Base-by-base conservation (phyloP, 768 basidiomycete species). In the Lactarius akahatsu region DNA sequence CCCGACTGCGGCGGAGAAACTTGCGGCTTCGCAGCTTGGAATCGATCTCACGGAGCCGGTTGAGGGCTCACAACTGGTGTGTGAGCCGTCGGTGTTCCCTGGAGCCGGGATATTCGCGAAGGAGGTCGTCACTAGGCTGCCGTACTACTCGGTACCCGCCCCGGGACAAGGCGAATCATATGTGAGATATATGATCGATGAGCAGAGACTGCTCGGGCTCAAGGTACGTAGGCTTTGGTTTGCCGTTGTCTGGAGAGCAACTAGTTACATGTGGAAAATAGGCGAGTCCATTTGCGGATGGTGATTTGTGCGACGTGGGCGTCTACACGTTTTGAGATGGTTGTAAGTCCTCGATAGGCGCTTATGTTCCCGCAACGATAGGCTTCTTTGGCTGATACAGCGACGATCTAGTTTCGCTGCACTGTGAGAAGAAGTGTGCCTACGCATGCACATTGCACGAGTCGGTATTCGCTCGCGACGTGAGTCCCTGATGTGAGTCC, bases 141-240 rank as follows among this genome's bases (percentile, higher is more conserved):
- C 78, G 2, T 79, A 76, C 55, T 72, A 61, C 56, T 40, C 68
- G 8, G 61, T 63, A 3, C 60, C 66, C 1, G 57, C 57, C 8
- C 65, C 66, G 1, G 54, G 50, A 57, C 16, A 68, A 69, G 4
- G 57, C 38, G 54, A 56, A 20, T 54, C 30, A 8, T 80, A 75
- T 54, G 73, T 30, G 4, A 79, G 79, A 7, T 64, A 78, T 59
- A 79, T 79, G 78, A 74, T 79, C 30, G 79, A 80, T 57, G 78
- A 79, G 34, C 76, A 76, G 52, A 71, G 79, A 59, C 30, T 79
- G 50, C 69, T 80, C 34, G 76, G 77, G 30, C 4, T 30, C 30
- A 30, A 30, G 30, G 30, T 80, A 57, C 32, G 67, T 64, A 30
- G 0, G 30, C 30, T 5, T 30, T 30, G 30, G 30, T 64, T 28